These are phyloP conservation scores for Acmispon strigosus DNA, from an alignment of 306 rosid species.

Conservation along the genomic window DNA sequence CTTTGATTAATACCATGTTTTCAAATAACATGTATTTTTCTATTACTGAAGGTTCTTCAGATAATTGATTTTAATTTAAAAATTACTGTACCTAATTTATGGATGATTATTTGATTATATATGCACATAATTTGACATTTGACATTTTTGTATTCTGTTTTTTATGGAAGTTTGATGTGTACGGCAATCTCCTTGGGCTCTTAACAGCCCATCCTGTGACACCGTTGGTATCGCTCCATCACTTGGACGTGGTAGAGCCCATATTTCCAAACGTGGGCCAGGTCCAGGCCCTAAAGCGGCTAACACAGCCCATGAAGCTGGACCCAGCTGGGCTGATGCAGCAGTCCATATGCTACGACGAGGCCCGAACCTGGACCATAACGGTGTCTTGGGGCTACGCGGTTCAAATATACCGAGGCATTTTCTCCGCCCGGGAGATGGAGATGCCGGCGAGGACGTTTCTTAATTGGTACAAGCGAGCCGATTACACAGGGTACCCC, in stretches of 20 bases:
- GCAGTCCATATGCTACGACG: conserved; percentile 77
- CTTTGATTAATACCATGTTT: too few species aligned
- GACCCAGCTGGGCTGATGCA: conserved; percentile 62
- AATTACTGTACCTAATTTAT: too few species aligned
- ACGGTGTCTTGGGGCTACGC: conserved; percentile 73
- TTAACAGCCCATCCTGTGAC: conserved; percentile 67
- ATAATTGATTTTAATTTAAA: too few species aligned
- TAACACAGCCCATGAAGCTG: conserved; percentile 34
- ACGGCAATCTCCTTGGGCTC: conserved; percentile 68
- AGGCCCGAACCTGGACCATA: conserved; percentile 48
- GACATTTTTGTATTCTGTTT: not conserved
- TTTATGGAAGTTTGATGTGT: conserved; percentile 56
- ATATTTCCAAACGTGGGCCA: conserved; percentile 53
- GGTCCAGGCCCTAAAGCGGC: conserved; percentile 41
- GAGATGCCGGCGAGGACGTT: conserved; percentile 66
- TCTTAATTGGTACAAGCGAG: conserved; percentile 51
- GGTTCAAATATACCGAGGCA: conserved; percentile 63
- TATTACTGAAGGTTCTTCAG: too few species aligned
- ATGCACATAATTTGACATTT: conserved; percentile 7
- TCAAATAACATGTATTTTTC: too few species aligned
- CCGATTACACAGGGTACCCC: conserved; percentile 34
- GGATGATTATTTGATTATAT: not conserved
- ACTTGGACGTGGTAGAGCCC: conserved; percentile 63
- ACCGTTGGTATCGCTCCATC: conserved; percentile 68
- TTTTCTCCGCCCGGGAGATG: conserved; percentile 46